Percentiles rank a stretch among this genome's conserved stretches.
These are phyloP conservation scores for Pseudogymnoascus verrucosus DNA, from an alignment of 2,329 filamentous ascomycete species.

Conservation along the genomic window DNA sequence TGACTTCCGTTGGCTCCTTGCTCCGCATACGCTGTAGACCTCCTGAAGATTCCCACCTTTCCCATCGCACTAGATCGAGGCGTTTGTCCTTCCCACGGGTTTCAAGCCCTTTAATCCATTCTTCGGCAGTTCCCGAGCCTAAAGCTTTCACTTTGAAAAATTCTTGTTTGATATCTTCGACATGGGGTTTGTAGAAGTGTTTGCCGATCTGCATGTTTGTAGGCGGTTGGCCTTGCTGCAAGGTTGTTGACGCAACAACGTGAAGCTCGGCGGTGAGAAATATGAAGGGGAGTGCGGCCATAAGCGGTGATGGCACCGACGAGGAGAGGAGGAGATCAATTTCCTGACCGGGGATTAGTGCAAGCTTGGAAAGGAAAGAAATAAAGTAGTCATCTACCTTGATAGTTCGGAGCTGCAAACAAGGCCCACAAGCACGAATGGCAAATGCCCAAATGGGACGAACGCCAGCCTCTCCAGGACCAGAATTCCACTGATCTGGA, in stretches of 20 bases:
- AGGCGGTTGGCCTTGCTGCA: conserved; percentile 45
- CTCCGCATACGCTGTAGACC: conserved; percentile 20
- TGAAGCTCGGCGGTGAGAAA: conserved; percentile 55
- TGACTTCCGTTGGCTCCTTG: neutral
- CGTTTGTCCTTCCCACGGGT: conserved; percentile 52
- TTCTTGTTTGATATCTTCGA: conserved; percentile 54
- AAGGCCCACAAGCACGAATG: conserved; percentile 57
- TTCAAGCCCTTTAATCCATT: conserved; percentile 72
- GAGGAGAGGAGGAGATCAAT: conserved; percentile 58
- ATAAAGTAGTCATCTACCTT: conserved; percentile 47
- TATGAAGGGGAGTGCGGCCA: conserved; percentile 62
- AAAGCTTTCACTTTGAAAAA: conserved; percentile 57
- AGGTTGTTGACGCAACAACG: conserved; percentile 47
- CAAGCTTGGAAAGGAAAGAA: conserved; percentile 7
- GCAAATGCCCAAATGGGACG: conserved; percentile 65
- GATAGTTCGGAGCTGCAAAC: conserved; percentile 50
- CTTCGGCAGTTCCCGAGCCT: conserved; percentile 60
- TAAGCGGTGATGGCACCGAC: conserved; percentile 50
- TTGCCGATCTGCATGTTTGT: conserved; percentile 50
- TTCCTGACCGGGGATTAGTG: conserved; percentile 46
- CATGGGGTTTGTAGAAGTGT: conserved; percentile 54
- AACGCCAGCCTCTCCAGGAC: conserved; percentile 54
- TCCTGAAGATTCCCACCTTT: conserved; percentile 44
- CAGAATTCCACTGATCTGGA: conserved; percentile 45
- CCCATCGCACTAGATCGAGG: conserved; percentile 61